Evolutionary conservation across 192 early-diverging fungal genomes (phyloP).

Genomic region (Backusella liffmaniae): DNA sequence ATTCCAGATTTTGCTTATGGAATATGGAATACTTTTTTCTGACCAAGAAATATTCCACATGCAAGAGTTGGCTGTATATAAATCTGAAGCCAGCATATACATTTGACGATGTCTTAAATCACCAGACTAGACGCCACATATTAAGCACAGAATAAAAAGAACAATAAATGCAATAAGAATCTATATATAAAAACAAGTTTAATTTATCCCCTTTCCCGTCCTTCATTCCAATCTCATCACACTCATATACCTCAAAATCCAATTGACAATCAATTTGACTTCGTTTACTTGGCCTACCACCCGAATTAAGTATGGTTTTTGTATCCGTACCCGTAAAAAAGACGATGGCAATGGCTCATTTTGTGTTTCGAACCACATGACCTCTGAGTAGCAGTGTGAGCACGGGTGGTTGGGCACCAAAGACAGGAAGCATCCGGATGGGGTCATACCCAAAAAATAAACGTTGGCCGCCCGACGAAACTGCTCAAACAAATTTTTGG

Average conservation of each 20-base stretch:
- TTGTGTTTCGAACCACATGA: conserved; percentile 86
- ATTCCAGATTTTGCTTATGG: no score
- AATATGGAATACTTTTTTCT: no score
- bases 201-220: neutral
- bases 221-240: neutral
- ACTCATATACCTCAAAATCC: conserved; percentile 61
- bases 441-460: conserved; percentile 85
- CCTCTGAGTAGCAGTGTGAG: conserved; percentile 87
- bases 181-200: conserved; percentile 20
- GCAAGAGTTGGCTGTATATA: neutral
- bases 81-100: neutral
- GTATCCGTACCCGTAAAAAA: conserved; percentile 86
- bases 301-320: conserved; percentile 91
- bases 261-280: conserved; percentile 63
- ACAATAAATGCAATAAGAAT: conserved; percentile 56
- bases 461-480: conserved; percentile 82
- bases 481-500: conserved; percentile 91
- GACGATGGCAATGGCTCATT: conserved; percentile 83
- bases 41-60: no score
- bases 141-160: conserved; percentile 48
- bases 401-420: conserved; percentile 74
- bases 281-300: conserved; percentile 86
- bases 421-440: conserved; percentile 80
- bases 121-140: conserved; percentile 50
- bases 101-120: conserved; percentile 19